Base-by-base conservation (phyloP, 805 yeast species). In the Candida ovalis region DNA sequence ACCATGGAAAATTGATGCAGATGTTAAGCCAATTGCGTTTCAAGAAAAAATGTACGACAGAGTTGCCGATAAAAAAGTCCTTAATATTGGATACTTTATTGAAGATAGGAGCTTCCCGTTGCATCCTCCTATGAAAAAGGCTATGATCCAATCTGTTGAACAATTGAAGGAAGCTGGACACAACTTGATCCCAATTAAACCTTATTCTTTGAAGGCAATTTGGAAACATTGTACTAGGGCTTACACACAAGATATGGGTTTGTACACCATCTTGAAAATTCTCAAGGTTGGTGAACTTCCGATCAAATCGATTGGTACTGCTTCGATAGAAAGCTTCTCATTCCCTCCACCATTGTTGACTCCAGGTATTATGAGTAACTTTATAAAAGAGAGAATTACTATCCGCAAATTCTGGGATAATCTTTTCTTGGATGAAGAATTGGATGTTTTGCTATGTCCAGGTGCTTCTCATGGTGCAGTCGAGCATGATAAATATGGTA, bases 21-120 rank as follows among this genome's bases (percentile, higher is more conserved):
- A 68, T 25, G 63, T 64, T 19, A 59, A 60, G 43, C 76, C 78
- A 10, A 55, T 75, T 39, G 75, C 76, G 10, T 77, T 77, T 78
- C 58, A 66, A 46, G 48, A 57, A 10, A 7, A 64, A 43, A 25
- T 60, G 43, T 42, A 42, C 18, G 17, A 59, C 52, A 42, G 57
- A 59, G 27, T 63, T n/a, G 30, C 19, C 5, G 12, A 6, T 9
- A 43, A 75, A 2, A 39, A 54, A 24, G 63, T 63, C 17, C 60
- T 78, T 50, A 78, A 76, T 22, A 70, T 80, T 53, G 85, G 77
- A 35, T 72, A 80, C 17, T 66, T 77, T 54, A 72, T 67, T 52
- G 78, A 76, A 50, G 84, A 81, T 59, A 79, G 75, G 25, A 61
- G 77, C 23, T 80, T 78, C 15, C 76, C 74, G 46, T 78, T 81